A percentile compares a stretch with the other conserved stretches of the same genome.
Evolutionary conservation across 2,329 filamentous ascomycete genomes (phyloP).

Genomic region (Cladophialophora carrionii): DNA sequence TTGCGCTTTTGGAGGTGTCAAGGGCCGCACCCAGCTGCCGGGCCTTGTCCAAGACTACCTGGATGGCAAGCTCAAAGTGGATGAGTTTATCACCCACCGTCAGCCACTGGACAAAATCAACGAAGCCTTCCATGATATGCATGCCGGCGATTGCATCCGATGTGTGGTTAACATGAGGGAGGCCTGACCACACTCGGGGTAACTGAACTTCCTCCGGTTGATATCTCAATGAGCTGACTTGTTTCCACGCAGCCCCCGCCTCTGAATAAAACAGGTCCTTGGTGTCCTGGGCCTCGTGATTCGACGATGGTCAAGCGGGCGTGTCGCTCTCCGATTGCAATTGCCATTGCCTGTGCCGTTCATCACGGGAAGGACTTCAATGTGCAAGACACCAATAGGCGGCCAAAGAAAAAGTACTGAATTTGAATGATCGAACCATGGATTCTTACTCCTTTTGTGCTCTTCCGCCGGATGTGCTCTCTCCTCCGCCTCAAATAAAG

Average conservation of each 20-base stretch:
- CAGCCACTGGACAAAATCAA: slow-evolving; percentile 84
- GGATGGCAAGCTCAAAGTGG: slow-evolving; percentile 84
- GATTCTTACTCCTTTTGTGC: neutral
- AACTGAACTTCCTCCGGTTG: slow-evolving; percentile 3
- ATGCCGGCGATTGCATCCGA: slow-evolving; percentile 93
- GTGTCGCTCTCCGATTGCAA: slow-evolving; percentile 12
- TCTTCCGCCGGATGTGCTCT: neutral
- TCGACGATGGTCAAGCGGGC: neutral
- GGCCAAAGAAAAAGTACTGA: slow-evolving; percentile 8
- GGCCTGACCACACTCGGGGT: slow-evolving; percentile 39
- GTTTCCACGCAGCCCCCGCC: slow-evolving; percentile 3
- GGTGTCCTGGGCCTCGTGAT: neutral
- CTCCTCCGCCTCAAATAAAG: neutral
- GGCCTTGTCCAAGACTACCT: slow-evolving; percentile 88
- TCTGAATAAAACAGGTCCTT: slow-evolving; percentile 5
- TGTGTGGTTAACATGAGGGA: slow-evolving; percentile 74
- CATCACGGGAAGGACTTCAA: neutral
- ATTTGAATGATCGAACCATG: neutral
- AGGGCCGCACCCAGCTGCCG: slow-evolving; percentile 90
- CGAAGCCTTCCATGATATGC: slow-evolving; percentile 89
- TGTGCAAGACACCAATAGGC: slow-evolving; percentile 9
- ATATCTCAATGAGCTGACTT: neutral
- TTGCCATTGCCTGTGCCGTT: slow-evolving; percentile 7
- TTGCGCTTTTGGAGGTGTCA: slow-evolving; percentile 97
- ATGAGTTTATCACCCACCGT: slow-evolving; percentile 96